These are phyloP conservation scores for Cladophialophora psammophila DNA, from an alignment of 2,329 filamentous ascomycete genomes.

Conservation along the genomic window DNA sequence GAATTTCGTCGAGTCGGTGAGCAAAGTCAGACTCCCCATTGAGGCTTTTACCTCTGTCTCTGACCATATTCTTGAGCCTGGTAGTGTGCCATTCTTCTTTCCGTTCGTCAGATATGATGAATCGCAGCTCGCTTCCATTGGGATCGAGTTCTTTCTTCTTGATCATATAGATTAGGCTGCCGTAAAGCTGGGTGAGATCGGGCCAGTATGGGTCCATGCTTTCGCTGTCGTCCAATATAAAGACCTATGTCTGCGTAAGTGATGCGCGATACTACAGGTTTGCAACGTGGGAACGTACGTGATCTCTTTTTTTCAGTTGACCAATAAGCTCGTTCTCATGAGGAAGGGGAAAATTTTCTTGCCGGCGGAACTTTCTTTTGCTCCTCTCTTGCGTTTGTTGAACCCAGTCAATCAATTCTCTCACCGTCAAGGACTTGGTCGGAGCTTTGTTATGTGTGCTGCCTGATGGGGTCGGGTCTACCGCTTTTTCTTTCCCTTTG, in stretches of 20 bases:
- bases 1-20: constrained; percentile 21
- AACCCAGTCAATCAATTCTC: constrained; percentile 9
- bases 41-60: background rate
- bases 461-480: background rate
- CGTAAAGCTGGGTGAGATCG: constrained; percentile 4
- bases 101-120: constrained; percentile 36
- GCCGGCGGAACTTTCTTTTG: background rate
- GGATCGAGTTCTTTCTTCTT: constrained; percentile 29
- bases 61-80: constrained; percentile 18
- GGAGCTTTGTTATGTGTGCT: background rate
- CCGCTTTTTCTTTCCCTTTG: constrained; percentile 1
- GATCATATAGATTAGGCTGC: constrained; percentile 15
- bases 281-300: constrained; percentile 30
- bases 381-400: background rate
- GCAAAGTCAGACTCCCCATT: constrained; percentile 23
- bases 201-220: constrained; percentile 39
- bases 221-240: constrained; percentile 44
- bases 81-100: constrained; percentile 26
- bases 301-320: constrained; percentile 41
- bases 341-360: background rate
- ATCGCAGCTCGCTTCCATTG: constrained; percentile 32
- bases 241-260: constrained; percentile 35
- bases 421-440: background rate
- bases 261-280: constrained; percentile 11
- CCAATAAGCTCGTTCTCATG: constrained; percentile 30